phyloP scores from a whole-genome alignment of 305 asterid genomes.

The Fraxinus xanthoxyloides region DNA sequence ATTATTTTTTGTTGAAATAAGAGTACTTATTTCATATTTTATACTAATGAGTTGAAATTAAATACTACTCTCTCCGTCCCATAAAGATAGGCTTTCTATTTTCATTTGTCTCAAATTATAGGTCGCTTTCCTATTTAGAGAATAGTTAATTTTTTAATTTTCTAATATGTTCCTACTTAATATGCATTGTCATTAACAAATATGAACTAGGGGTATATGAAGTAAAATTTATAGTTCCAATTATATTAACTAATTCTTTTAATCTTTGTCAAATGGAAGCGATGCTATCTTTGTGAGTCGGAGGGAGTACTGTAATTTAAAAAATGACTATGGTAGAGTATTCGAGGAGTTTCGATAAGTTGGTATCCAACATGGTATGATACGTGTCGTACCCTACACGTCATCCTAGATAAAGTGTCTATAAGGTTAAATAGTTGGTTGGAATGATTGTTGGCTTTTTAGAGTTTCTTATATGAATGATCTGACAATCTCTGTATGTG shows the following conservation, averaged over 20 bases:
- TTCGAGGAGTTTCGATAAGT: neutral
- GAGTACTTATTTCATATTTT: neutral
- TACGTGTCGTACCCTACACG: neutral
- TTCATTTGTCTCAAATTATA: neutral
- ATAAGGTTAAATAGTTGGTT: neutral
- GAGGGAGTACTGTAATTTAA: neutral
- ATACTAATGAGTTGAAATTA: neutral
- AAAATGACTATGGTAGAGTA: neutral
- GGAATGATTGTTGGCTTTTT: neutral
- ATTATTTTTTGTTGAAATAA: neutral
- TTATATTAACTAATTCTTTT: neutral
- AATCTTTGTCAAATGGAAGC: neutral
- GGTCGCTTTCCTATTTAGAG: neutral
- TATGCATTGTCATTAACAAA: neutral
- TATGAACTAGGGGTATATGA: neutral
- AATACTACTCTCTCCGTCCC: neutral
- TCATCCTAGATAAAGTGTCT: neutral
- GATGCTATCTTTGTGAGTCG: neutral
- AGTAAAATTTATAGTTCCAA: neutral
- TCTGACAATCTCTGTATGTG: slow-evolving; percentile 23
- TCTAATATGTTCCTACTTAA: neutral
- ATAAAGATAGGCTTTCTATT: neutral
- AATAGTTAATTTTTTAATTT: neutral
- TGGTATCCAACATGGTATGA: neutral
- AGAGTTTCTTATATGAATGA: slow-evolving; percentile 15